These are phyloP conservation scores for Tagetes patula DNA, from an alignment of 129 eudicot species.

Conservation along the genomic window DNA sequence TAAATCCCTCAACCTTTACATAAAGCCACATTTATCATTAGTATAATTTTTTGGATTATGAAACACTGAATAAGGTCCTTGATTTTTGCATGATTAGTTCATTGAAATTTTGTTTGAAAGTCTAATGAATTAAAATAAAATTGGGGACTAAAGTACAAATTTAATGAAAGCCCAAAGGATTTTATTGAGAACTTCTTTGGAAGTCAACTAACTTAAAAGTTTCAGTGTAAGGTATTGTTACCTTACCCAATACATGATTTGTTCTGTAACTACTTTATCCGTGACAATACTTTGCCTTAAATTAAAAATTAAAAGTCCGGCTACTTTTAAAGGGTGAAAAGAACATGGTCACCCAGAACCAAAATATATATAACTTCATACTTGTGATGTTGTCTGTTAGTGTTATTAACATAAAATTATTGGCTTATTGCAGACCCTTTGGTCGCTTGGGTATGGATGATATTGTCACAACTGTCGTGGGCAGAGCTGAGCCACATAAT, in stretches of 20 bases:
- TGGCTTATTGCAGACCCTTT: slow-evolving; percentile 55
- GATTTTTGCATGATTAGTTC: neutral
- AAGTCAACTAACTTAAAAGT: no score
- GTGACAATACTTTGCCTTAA: neutral
- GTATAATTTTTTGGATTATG: no score
- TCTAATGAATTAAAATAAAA: no score
- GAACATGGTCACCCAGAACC: neutral
- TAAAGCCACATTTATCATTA: no score
- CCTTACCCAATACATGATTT: no score
- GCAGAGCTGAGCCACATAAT: slow-evolving; percentile 76
- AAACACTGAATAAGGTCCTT: neutral
- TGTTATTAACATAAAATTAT: slow-evolving; percentile 2
- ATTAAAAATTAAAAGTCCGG: neutral
- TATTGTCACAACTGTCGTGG: slow-evolving; percentile 58
- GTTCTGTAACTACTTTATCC: neutral
- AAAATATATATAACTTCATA: neutral
- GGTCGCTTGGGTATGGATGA: slow-evolving; percentile 66
- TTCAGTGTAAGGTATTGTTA: no score
- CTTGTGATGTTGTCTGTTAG: slow-evolving; percentile 10
- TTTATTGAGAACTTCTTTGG: no score
- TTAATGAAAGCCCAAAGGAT: no score
- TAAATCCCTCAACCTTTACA: no score
- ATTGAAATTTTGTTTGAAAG: no score
- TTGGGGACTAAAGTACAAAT: no score
- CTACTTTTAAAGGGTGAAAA: neutral